Percentiles rank a stretch among this genome's conserved stretches.
Conservation (phyloP, 768 basidiomycete species). For the Cystobasidium onofrii region DNA sequence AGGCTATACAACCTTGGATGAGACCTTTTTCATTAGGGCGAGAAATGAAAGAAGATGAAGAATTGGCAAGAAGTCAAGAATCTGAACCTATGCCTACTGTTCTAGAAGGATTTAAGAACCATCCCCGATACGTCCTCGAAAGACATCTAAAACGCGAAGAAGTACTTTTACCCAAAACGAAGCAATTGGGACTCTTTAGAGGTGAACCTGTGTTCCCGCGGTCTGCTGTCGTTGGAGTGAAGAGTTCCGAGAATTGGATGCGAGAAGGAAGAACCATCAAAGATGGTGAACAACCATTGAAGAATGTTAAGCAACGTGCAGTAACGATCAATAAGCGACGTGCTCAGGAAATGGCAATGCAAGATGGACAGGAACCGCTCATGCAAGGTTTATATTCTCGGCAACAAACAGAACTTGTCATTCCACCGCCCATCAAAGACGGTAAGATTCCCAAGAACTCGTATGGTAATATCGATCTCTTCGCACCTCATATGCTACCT, state of each 20-base stretch:
- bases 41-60: conserved; percentile 90
- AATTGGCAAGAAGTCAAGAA: conserved; percentile 65
- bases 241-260: conserved; percentile 92
- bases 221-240: conserved; percentile 70
- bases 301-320: conserved; percentile 75
- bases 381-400: conserved; percentile 82
- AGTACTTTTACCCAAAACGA: conserved; percentile 64
- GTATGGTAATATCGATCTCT: conserved; percentile 95
- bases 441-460: conserved; percentile 88
- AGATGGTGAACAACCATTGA: conserved; percentile 72
- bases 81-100: conserved; percentile 89
- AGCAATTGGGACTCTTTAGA: conserved; percentile 77
- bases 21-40: conserved; percentile 80
- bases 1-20: conserved; percentile 56
- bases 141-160: conserved; percentile 83
- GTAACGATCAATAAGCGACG: conserved; percentile 69
- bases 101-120: conserved; percentile 86
- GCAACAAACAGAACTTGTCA: conserved; percentile 72
- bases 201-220: conserved; percentile 88
- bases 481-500: conserved; percentile 90
- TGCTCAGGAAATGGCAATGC: conserved; percentile 58
- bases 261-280: conserved; percentile 67
- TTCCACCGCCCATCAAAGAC: conserved; percentile 70
- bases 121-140: conserved; percentile 75
- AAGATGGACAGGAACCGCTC: conserved; percentile 52